Evolutionary conservation across 2,329 filamentous ascomycete genomes (phyloP), one percentile per base, ranked within the genome.

Genomic region (Claviceps capensis): DNA sequence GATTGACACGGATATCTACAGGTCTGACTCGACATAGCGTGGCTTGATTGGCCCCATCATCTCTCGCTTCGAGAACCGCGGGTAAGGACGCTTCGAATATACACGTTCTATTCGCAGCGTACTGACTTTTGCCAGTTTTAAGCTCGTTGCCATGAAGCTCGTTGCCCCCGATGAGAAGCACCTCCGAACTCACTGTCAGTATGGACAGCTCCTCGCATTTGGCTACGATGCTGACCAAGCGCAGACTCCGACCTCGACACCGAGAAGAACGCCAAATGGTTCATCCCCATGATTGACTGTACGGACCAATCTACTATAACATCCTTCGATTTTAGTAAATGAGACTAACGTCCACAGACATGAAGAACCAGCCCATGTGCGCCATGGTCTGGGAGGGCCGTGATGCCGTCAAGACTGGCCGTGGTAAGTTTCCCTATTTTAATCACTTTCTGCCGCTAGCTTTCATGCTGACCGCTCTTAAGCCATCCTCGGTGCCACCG

Each of bases 341-440:
- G 41, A 9, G 41, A 45, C 42, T 50, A 46, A 50, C 34, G 26
- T 45, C 8, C 16, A 44, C 49, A 50, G 49, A 50, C 42, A 50
- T 50, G 49, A 50, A 45, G 49, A 42, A 45, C 17, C 41, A 50
- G 49, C 93, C 93, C 72, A 91, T 98, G 78, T 85, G 81, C 79
- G 93, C 93, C 78, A 98, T 97, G 91, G 86, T 98, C 75, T 98
- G 93, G 93, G 90, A 98, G 76, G 93, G 93, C 70, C 87, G 86
- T 81, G 90, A 98, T 69, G 93, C 85, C 73, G 90, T 96, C 82
- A 97, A 97, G 87, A 96, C 90, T 63, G 93, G 93, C 74, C 91
- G 93, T 70, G 70, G 84, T 88, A 82, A 62, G 82, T 77, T 13
- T 11, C 26, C 38, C 9, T 16, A 17, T 43, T 45, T 7, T 26